Base-by-base conservation (phyloP, 129 eudicot species). In the sunflower (Helianthus annuus) region DNA sequence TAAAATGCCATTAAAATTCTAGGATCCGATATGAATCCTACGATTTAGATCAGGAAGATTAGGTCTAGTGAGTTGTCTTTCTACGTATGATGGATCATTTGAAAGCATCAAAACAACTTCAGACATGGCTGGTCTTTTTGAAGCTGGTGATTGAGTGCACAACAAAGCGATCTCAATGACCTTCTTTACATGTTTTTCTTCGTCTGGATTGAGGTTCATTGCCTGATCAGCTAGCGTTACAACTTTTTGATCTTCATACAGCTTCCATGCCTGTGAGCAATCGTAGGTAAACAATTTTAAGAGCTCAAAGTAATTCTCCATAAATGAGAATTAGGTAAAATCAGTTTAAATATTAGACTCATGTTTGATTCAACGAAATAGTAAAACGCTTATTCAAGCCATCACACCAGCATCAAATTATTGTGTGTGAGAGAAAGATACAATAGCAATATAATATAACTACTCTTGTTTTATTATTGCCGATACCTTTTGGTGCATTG, bases 181-280 rank as follows among this genome's bases (percentile, higher is more conserved):
- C 59, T 54, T 54, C 29, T 15, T 54, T 10, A 54, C 15, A 38
- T 38, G 68, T n/a, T 63, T 44, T 63, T 63, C 68, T 39, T 63
- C 68, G 2, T 63, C 45, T n/a, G 15, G 45, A 36, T 44, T 38
- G 10, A 17, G 4, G 2, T 63, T 29, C 68, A 63, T 27, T n/a
- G 49, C 38, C 68, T 63, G 3, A 63, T 63, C 68, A 63, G n/a
- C 44, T 63, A 63, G 46, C 68, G 8, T 63, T 48, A 36, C 1
- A n/a, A 14, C 48, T n/a, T 36, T 10, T 17, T 38, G n/a, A 38
- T n/a, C 34, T 17, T 63, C 68, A 63, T 63, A 63, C 6, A 63
- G 9, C 68, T 63, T 63, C 68, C 68, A 63, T n/a, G 68, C 49
- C 68, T 63, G 49, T 44, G 14, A 63, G 22, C 45, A 61, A 38